Evolutionary conservation across 768 basidiomycete species (phyloP).

Genomic region (Mycena leptocephala): DNA sequence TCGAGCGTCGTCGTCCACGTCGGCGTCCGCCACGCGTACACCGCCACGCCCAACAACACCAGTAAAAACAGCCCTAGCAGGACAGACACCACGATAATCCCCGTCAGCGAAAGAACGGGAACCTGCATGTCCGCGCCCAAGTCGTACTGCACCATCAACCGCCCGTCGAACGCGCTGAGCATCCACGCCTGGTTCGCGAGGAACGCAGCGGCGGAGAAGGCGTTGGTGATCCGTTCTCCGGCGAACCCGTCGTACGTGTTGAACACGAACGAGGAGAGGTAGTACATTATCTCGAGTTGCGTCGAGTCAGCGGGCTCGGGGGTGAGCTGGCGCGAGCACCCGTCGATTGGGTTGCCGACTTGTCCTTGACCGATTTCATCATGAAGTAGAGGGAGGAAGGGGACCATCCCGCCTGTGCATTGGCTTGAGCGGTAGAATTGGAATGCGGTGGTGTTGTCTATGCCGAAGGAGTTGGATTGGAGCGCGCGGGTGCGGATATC

Average conservation of each 20-base stretch:
- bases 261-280: neutral
- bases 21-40: neutral
- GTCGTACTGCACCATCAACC: neutral
- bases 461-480: neutral
- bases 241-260: neutral
- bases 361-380: neutral
- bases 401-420: neutral
- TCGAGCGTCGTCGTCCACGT: neutral
- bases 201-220: neutral
- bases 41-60: neutral
- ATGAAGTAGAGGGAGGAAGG: neutral
- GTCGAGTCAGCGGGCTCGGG: neutral
- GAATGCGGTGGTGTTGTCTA: neutral
- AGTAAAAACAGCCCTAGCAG: neutral
- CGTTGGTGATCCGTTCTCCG: neutral
- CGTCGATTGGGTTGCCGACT: neutral
- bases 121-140: neutral
- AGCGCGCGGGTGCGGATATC: neutral
- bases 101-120: neutral
- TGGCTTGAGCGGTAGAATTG: neutral
- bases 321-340: neutral
- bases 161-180: neutral
- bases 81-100: neutral
- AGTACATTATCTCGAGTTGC: neutral
- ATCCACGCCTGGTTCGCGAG: neutral